A percentile compares a stretch with the other conserved stretches of the same genome.
These are phyloP conservation scores for Pyricularia grisea DNA, from an alignment of 2,329 filamentous ascomycete species.

Conservation along the genomic window DNA sequence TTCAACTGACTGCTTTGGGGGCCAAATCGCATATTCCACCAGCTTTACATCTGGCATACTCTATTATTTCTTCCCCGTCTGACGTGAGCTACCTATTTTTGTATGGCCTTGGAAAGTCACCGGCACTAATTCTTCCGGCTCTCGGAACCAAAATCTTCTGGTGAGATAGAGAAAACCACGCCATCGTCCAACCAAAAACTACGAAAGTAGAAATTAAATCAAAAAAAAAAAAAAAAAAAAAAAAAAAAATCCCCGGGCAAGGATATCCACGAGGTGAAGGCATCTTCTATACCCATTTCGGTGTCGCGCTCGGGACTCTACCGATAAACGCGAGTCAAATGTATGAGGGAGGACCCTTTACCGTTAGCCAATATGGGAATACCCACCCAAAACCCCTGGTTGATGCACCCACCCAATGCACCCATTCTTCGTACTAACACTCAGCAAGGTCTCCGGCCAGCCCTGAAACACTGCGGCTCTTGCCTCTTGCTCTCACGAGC, in stretches of 20 bases:
- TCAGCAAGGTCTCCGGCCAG: background rate
- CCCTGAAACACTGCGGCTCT: conserved; percentile 1
- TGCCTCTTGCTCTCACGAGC: background rate
- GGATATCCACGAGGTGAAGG: background rate
- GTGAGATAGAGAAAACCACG: background rate
- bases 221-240: no score
- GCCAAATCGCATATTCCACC: no score
- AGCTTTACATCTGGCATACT: no score
- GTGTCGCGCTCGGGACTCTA: background rate
- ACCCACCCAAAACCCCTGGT: no score
- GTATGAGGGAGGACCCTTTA: background rate
- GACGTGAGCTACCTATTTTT: background rate
- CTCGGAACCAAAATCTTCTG: background rate
- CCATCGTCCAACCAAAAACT: background rate
- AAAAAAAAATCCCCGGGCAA: background rate
- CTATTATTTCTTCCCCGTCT: no score
- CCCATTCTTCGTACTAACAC: no score
- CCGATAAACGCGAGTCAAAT: background rate
- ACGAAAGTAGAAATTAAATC: no score
- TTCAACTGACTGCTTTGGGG: no score
- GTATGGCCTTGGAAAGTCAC: background rate
- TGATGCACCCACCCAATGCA: no score
- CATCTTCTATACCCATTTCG: no score
- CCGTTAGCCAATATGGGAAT: background rate
- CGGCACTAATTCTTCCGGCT: background rate